phyloP scores from a whole-genome alignment of 2,329 filamentous ascomycete genomes.

The Calonectria pteridis region DNA sequence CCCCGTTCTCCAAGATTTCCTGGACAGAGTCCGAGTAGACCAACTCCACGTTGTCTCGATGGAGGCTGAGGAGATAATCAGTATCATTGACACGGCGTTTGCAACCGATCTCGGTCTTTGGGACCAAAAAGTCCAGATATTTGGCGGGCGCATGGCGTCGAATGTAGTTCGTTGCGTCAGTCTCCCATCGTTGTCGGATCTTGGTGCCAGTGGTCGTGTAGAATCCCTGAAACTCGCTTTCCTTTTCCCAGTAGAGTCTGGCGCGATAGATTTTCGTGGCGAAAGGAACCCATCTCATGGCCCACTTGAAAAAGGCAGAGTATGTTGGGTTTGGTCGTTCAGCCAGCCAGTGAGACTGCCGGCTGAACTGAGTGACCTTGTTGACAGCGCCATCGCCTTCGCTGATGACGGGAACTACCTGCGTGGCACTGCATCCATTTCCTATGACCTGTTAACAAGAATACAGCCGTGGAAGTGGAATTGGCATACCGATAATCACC shows the following conservation, averaged over 20 bases:
- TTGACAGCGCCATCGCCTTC: slow-evolving; percentile 44
- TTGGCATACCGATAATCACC: slow-evolving; percentile 37
- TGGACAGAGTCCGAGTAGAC: slow-evolving; percentile 36
- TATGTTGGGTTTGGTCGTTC: slow-evolving; percentile 41
- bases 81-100: slow-evolving; percentile 53
- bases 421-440: slow-evolving; percentile 46
- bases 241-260: slow-evolving; percentile 36
- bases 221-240: slow-evolving; percentile 42
- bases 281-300: slow-evolving; percentile 41
- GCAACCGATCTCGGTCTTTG: slow-evolving; percentile 50
- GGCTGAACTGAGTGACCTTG: slow-evolving; percentile 60
- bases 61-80: slow-evolving; percentile 47
- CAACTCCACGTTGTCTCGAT: slow-evolving; percentile 47
- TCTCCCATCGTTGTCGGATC: slow-evolving; percentile 32
- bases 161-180: slow-evolving; percentile 44
- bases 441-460: slow-evolving; percentile 7
- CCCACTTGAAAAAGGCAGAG: slow-evolving; percentile 38
- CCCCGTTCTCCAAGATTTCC: slow-evolving; percentile 26
- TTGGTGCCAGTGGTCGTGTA: slow-evolving; percentile 23
- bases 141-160: slow-evolving; percentile 38
- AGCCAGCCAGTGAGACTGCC: slow-evolving; percentile 62
- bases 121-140: slow-evolving; percentile 48
- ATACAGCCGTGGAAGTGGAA: rapidly evolving
- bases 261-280: slow-evolving; percentile 38
- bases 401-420: slow-evolving; percentile 41